Base-by-base conservation (phyloP, 176 grass and related monocot species). In the Microstegium vimineum region DNA sequence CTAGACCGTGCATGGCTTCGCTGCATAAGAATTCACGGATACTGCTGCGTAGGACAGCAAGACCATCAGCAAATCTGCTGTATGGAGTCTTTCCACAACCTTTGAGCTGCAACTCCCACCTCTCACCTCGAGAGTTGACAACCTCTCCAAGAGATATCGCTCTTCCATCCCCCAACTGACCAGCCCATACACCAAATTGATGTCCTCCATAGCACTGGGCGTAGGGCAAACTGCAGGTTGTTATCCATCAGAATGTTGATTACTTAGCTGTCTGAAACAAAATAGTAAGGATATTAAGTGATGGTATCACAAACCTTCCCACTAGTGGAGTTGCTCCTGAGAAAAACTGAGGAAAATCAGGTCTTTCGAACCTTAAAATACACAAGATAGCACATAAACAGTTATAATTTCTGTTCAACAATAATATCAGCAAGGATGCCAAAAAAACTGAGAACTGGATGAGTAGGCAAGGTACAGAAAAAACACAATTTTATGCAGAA, bases 201-300 rank as follows among this genome's bases (percentile, higher is more conserved):
- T 98, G 95, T 23, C 95, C 95, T 22, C 95, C 95, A 59, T 98
- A 98, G 59, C 95, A 98, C 64, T 98, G 95, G 51, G 95, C 92
- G 81, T 98, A 98, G 11, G 90, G 82, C 38, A 86, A 85, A 59
- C 92, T 98, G 86, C 76, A 93, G 9, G 62, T 87, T 49, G 47
- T 86, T 77, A 60, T 49, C 30, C 36, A 90, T 41, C 46, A 74
- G 26, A 20, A 18, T 18, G 27, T 74, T 14, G 36, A 71, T 81
- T n/a, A 75, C 47, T 34, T 35, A 47, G 31, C 22, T 22, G 37
- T 65, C 27, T n/a, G 23, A 35, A 73, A 77, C 15, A 13, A 77
- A 43, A 82, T 18, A 34, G 61, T 15, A 47, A 56, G 65, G 36
- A 84, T 85, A 73, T 32, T 49, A 64, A 63, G 26, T 10, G 49